phyloP scores from a whole-genome alignment of 192 early-diverging fungal species.

The Oehlia diaphana region DNA sequence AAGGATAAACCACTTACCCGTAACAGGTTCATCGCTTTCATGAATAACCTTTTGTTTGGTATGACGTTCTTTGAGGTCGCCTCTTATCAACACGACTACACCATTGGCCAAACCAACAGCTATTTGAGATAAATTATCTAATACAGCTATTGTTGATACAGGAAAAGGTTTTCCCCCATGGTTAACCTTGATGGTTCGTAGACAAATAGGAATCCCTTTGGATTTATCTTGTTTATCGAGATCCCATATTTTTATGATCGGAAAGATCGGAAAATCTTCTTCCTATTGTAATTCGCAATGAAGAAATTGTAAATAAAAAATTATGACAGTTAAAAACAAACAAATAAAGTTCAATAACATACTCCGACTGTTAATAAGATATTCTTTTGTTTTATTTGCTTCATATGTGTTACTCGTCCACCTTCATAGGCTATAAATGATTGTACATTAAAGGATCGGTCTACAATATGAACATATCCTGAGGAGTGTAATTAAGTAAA shows the following conservation, averaged over 20 bases:
- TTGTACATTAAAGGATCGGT: slow-evolving; percentile 60
- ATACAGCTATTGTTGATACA: slow-evolving; percentile 69
- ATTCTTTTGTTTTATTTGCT: slow-evolving; percentile 76
- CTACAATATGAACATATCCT: slow-evolving; percentile 67
- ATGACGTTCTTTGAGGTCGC: slow-evolving; percentile 77
- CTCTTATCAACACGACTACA: slow-evolving; percentile 78
- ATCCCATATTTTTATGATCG: slow-evolving; percentile 81
- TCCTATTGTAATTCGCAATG: slow-evolving; percentile 38
- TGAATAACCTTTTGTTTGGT: slow-evolving; percentile 82
- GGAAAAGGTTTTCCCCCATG: slow-evolving; percentile 66
- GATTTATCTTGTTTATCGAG: slow-evolving; percentile 62
- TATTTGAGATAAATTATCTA: slow-evolving; percentile 81
- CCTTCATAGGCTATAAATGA: slow-evolving; percentile 64
- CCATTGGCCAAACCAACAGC: slow-evolving; percentile 94
- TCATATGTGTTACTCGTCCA: slow-evolving; percentile 78
- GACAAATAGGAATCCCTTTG: slow-evolving; percentile 53
- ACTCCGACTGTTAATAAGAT: slow-evolving; percentile 80
- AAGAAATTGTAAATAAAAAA: not conserved
- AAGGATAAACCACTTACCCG: slow-evolving; percentile 47
- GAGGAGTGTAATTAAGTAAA: slow-evolving; percentile 38
- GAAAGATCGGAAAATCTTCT: slow-evolving; percentile 56
- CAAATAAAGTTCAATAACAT: slow-evolving; percentile 31
- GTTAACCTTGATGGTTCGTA: slow-evolving; percentile 67
- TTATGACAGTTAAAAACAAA: not conserved
- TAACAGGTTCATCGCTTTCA: slow-evolving; percentile 82